Evolutionary conservation across 805 yeast species (phyloP), one percentile per base, ranked within the genome.

Genomic region (Metschnikowia continentalis): DNA sequence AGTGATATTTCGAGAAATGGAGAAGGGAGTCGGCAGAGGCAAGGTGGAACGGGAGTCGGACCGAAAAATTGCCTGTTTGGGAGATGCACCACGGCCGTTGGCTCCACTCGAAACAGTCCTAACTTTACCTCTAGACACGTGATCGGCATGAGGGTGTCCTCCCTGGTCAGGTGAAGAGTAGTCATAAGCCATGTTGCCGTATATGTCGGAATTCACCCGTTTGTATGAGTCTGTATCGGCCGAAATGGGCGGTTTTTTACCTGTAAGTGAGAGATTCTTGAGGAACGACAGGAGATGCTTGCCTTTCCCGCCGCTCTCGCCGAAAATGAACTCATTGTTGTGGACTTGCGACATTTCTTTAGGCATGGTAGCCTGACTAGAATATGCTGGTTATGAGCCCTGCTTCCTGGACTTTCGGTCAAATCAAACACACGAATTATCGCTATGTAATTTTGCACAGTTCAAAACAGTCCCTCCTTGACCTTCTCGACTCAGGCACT

Each of bases 281-380:
- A 81, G 67, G 61, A 80, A 78, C 42, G 79, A 70, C 51, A 83
- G 71, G 11, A 81, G 71, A 38, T 81, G 74, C 50, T 81, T 81
- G 2, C 89, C 89, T 42, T 77, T 73, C 13, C 89, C 89, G 17
- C 90, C 90, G 38, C 77, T 75, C 58, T 84, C 88, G 22, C 84
- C 85, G 57, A 84, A 84, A 15, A 83, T 70, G 58, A 82, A 84
- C 62, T 84, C 90, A 54, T 80, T 79, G 49, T 54, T 58, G 57
- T 72, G 72, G 23, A 72, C 69, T 63, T 74, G 78, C 13, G 76
- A 63, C 78, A 74, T 74, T 53, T 74, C 78, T 58, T 70, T 72
- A 40, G 74, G 74, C 78, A 73, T 73, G 48, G 13, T 35, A 26
- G 13, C 11, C 30, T 26, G 30, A 26, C 11, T 26, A 23, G 26